Base-by-base conservation (phyloP, 2,329 filamentous ascomycete species). In the Penicillium sp. region DNA sequence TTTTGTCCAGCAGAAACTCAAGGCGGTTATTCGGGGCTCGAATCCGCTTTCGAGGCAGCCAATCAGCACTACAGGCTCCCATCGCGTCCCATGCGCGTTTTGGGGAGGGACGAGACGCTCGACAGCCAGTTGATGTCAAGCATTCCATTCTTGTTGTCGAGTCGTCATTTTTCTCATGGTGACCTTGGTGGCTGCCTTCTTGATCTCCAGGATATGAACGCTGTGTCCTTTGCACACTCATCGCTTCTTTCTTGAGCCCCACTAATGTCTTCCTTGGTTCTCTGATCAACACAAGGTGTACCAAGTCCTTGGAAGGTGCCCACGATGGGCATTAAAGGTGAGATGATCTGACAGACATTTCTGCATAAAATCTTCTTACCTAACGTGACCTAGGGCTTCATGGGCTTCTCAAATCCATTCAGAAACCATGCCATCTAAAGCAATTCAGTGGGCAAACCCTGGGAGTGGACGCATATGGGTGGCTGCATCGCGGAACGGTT, bases 401-500 rank as follows among this genome's bases (percentile, higher is more conserved):
- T 38, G 92, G 92, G 44, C 84, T 98, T 63, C 88, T 99, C 64
- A 98, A 98, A 79, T 98, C 95, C 50, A 98, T 99, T 58, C 95
- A 99, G 63, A 93, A 91, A 73, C 91, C 91, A 73, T 91, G 88
- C 55, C 91, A 92, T 69, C 84, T 99, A 63, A 96, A 93, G 75
- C 93, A 93, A 72, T 97, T 91, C 77, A 82, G 86, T 13, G 95
- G 94, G 56, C 89, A 96, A 78, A 96, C 91, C 1, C 85, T 99
- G 51, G 96, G 91, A n/a, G 89, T 99, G 41, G 95, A 99, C 77
- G 94, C 91, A 61, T 99, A 99, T 84, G 95, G 94, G 75, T 99
- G 96, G 95, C 88, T 99, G 59, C 95, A 99, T 78, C 90, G 95
- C 69, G 96, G 93, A 58, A 93, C 93, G 51, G 89, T 96, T 67